Evolutionary conservation across 139 green algal genomes (phyloP).

Genomic region (Pycnococcus provasolii): DNA sequence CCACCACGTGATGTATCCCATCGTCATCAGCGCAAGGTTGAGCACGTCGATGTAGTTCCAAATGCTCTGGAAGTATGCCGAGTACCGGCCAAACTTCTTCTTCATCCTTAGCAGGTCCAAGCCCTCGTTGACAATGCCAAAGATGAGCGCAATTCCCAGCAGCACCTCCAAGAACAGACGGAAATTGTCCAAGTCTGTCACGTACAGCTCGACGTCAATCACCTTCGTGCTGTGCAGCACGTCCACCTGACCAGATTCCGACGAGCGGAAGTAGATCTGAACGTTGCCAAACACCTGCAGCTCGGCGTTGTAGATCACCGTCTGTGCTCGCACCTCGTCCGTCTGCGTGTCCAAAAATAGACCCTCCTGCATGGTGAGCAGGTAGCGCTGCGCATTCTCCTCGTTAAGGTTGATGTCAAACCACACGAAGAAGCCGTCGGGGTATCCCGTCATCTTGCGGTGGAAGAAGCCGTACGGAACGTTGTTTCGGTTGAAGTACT

Average conservation of each 20-base stretch:
- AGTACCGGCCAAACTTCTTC: constrained; percentile 1
- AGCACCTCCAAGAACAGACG: constrained; percentile 3
- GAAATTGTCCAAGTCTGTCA: constrained; percentile 31
- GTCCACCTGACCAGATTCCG: constrained; percentile 56
- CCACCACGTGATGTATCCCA: constrained; percentile 56
- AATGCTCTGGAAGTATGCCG: constrained; percentile 38
- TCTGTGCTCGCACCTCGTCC: constrained; percentile 39
- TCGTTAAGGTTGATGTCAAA: constrained; percentile 67
- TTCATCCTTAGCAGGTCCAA: constrained; percentile 35
- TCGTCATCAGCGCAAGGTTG: constrained; percentile 53
- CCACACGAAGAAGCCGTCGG: constrained; percentile 51
- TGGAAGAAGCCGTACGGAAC: constrained; percentile 59
- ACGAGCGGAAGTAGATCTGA: constrained; percentile 49
- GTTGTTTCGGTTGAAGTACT: constrained; percentile 57
- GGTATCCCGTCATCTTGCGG: constrained; percentile 30
- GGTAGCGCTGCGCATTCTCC: constrained; percentile 35
- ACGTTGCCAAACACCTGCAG: constrained; percentile 53
- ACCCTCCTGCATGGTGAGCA: constrained; percentile 51
- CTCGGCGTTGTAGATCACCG: constrained; percentile 74
- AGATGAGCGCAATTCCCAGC: constrained; percentile 41
- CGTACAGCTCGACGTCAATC: constrained; percentile 60
- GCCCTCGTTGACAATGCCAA: constrained; percentile 45
- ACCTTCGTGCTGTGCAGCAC: constrained; percentile 55
- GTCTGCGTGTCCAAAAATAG: constrained; percentile 35
- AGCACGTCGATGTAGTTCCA: constrained; percentile 62